Conservation (phyloP, 768 basidiomycete species). For the Mycena leptocephala region DNA sequence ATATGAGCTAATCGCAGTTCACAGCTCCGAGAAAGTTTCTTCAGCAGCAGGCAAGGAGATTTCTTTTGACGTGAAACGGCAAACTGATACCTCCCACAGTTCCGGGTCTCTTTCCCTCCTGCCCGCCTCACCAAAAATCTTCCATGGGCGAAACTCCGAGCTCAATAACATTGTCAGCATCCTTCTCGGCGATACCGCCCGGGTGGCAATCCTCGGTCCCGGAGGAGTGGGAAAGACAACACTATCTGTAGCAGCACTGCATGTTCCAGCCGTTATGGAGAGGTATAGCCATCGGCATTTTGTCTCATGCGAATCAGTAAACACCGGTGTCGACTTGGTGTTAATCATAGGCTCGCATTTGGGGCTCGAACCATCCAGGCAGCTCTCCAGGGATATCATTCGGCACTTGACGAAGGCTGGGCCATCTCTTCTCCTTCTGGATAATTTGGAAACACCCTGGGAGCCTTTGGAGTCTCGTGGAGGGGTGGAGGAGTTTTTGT, state of each 20-base stretch:
- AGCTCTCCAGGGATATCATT: conserved; percentile 1
- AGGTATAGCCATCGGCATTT: neutral
- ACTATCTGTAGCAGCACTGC: neutral
- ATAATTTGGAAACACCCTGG: neutral
- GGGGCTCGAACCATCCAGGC: neutral
- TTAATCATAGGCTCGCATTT: neutral
- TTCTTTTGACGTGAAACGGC: neutral
- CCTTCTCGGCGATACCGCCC: neutral
- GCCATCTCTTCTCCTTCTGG: neutral
- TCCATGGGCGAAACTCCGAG: neutral
- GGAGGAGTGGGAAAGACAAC: too few relatives aligned
- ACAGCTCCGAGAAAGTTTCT: neutral
- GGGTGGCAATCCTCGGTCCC: neutral
- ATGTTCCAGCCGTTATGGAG: neutral
- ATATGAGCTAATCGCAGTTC: neutral
- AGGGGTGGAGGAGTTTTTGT: neutral
- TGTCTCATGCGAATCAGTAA: conserved; percentile 5
- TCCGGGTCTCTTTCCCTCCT: neutral
- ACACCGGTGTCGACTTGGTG: neutral
- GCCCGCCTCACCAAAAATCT: neutral
- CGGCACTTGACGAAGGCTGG: neutral
- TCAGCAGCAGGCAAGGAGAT: neutral
- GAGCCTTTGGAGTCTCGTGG: neutral
- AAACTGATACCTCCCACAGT: neutral
- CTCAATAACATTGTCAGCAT: neutral